Base-by-base conservation (phyloP, 306 rosid genomes). In the Cucurbita pepo region DNA sequence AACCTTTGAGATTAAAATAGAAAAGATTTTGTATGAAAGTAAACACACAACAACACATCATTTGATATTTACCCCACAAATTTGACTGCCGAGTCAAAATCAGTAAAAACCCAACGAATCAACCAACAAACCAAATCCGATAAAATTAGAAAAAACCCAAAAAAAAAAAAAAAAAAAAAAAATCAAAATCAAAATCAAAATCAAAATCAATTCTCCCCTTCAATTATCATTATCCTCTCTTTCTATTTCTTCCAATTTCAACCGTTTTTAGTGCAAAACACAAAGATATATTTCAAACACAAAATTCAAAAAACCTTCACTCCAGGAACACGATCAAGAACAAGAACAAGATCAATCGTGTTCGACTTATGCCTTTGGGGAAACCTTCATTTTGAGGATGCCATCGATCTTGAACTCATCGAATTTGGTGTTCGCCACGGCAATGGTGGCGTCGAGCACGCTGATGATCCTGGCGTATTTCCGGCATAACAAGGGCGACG, bases 361-460 rank as follows among this genome's bases (percentile, higher is more conserved):
- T 22, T 41, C 51, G 13, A 15, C 36, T 21, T 7, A 67, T 75
- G 58, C 43, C 61, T 51, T 66, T 71, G 57, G 71, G 44, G 66
- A 59, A 47, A 18, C 57, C 64, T 67, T 75, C 10, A 6, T 59
- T 47, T 34, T 6, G 44, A n/a, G 57, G 11, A 87, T 87, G 91
- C 63, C 87, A 51, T 73, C 87, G 30, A 65, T 87, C 8, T 11
- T 72, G 30, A 30, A 37, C 37, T 85, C 87, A 19, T 82, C 77
- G 5, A 81, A 82, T 38, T 54, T 87, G 61, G 83, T 81, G 61
- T 75, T 87, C n/a, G 82, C 91, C 57, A 82, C 89, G 5, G 85
- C 87, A 38, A 83, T 87, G 87, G 78, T 81, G 30, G 71, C 83
- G 2, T 87, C 91, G 13, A 85, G 78, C 78, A 85, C 91, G 40